Conservation (phyloP, 345 rosid genomes). For the Iberis pinnata region DNA sequence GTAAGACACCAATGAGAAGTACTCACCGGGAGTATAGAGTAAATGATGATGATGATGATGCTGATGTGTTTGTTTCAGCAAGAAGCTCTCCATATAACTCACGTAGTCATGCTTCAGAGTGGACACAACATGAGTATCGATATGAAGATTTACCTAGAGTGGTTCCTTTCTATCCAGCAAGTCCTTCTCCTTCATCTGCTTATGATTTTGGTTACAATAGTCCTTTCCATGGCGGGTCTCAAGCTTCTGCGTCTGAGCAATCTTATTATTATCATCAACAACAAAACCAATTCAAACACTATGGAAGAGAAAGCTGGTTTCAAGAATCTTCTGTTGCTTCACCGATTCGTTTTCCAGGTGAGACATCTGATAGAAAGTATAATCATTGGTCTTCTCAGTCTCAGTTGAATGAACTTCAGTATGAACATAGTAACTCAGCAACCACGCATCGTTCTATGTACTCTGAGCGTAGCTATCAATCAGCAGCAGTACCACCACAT, state of each 20-base stretch:
- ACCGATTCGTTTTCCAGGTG: constrained; percentile 39
- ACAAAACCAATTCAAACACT: constrained; percentile 25
- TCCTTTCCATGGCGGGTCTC: constrained; percentile 30
- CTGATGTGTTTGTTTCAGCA: not conserved
- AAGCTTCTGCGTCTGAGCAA: constrained; percentile 27
- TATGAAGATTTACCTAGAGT: constrained; percentile 30
- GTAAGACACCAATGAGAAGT: constrained; percentile 25
- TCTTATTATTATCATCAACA: constrained; percentile 30
- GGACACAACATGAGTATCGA: constrained; percentile 34
- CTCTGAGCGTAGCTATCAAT: constrained; percentile 24
- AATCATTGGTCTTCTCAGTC: constrained; percentile 33
- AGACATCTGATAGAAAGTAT: constrained; percentile 30
- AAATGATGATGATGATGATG: constrained; percentile 28
- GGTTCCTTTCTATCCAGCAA: constrained; percentile 35
- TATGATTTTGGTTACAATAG: constrained; percentile 39
- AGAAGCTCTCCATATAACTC: constrained; percentile 7
- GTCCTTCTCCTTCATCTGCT: constrained; percentile 30
- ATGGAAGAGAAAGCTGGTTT: constrained; percentile 17
- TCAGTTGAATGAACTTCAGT: constrained; percentile 25
- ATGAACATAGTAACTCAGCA: constrained; percentile 39
- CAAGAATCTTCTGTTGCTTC: constrained; percentile 28
- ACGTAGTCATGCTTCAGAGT: constrained; percentile 21
- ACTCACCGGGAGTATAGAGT: constrained; percentile 43
- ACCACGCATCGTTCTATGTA: constrained; percentile 38
- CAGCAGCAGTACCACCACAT: constrained; percentile 37